Conservation (phyloP, 352 stramenopile species). For the Globisporangium radiosum region DNA sequence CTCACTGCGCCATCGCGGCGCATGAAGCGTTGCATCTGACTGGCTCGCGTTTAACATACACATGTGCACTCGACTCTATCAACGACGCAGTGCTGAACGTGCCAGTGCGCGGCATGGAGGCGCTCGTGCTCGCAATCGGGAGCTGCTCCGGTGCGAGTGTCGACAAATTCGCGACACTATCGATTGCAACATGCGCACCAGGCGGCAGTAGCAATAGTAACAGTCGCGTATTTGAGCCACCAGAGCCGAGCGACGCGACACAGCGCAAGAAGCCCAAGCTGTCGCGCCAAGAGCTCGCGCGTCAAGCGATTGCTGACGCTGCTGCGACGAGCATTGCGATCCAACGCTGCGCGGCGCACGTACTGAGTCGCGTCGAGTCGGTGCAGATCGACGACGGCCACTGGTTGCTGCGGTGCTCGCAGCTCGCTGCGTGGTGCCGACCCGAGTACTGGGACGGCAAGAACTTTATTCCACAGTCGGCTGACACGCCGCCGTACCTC, state of each 20-base stretch:
- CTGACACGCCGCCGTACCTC: constrained; percentile 37
- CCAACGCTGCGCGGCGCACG: constrained; percentile 47
- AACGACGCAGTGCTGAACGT: constrained; percentile 62
- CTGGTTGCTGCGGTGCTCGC: constrained; percentile 55
- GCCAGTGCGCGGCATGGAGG: constrained; percentile 59
- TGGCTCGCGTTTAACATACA: neutral
- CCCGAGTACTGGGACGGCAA: constrained; percentile 76
- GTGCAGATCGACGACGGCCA: constrained; percentile 66
- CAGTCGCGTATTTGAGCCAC: neutral
- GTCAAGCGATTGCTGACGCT: constrained; percentile 24
- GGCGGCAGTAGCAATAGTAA: constrained; percentile 18
- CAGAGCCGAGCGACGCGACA: neutral
- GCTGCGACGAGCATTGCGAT: constrained; percentile 34
- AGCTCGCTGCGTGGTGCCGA: constrained; percentile 52
- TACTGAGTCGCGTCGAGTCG: constrained; percentile 60
- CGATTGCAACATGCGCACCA: constrained; percentile 37
- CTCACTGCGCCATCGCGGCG: neutral
- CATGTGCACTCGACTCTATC: neutral
- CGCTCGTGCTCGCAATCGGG: constrained; percentile 73
- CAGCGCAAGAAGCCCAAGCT: constrained; percentile 40
- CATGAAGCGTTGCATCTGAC: neutral
- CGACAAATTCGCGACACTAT: constrained; percentile 60
- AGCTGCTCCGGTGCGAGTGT: constrained; percentile 37
- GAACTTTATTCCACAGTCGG: constrained; percentile 51
- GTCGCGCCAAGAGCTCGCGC: constrained; percentile 50